Percentiles rank a stretch among this genome's conserved stretches.
These are phyloP conservation scores for Passiflora organensis DNA, from an alignment of 345 rosid genomes.

Conservation along the genomic window DNA sequence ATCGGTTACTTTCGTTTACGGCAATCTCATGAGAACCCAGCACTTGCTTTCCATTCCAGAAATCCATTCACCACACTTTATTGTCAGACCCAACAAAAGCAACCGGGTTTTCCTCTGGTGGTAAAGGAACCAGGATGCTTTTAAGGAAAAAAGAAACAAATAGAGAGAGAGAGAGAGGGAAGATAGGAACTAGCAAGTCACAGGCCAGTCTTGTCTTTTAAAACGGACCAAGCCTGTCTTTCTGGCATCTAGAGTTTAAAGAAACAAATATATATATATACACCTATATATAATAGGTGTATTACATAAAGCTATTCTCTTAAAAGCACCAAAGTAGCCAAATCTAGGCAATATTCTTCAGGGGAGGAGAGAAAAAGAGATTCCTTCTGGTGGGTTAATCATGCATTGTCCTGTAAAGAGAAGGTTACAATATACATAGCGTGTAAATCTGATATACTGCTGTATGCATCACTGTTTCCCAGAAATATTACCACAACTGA, in stretches of 20 bases:
- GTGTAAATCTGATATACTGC: too few species aligned
- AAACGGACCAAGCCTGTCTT: conserved; percentile 65
- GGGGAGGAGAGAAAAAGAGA: conserved; percentile 28
- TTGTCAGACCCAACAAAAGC: conserved; percentile 44
- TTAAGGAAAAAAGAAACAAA: conserved; percentile 9
- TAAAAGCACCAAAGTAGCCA: conserved; percentile 27
- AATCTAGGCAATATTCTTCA: conserved; percentile 22
- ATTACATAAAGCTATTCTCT: conserved; percentile 19
- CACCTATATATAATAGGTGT: not conserved
- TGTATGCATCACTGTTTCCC: not conserved
- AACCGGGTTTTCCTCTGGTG: conserved; percentile 33
- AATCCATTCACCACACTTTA: conserved; percentile 46
- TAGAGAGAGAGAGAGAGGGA: too few species aligned
- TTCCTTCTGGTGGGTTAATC: conserved; percentile 18
- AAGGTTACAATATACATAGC: not conserved
- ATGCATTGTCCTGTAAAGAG: conserved; percentile 12
- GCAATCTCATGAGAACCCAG: conserved; percentile 26
- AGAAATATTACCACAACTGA: not conserved
- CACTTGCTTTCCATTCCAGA: conserved; percentile 40
- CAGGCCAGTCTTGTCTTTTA: too few species aligned
- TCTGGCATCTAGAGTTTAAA: conserved; percentile 21
- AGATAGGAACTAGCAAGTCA: conserved; percentile 50
- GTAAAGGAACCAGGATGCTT: conserved; percentile 56
- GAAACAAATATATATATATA: conserved; percentile 21
- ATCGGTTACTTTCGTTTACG: conserved; percentile 23